Evolutionary conservation across 2,329 filamentous ascomycete species (phyloP).

Genomic region (Parasarocladium wereldwijsianum): DNA sequence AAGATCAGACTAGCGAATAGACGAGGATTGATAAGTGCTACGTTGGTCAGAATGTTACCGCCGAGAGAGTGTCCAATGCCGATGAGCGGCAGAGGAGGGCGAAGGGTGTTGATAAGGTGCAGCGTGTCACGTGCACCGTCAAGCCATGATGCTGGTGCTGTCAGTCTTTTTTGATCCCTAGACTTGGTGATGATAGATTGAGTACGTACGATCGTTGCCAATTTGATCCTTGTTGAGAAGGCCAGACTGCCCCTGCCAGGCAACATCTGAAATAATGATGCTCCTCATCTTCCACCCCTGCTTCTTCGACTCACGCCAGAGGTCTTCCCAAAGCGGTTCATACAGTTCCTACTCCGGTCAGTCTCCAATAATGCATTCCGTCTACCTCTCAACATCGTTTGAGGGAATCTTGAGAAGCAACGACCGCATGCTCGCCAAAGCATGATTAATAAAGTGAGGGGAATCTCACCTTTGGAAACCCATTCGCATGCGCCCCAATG

Average conservation of each 20-base stretch:
- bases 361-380: too few species aligned
- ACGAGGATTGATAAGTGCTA: slow-evolving; percentile 66
- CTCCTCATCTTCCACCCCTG: slow-evolving; percentile 56
- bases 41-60: slow-evolving; percentile 54
- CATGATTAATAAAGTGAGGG: too few species aligned
- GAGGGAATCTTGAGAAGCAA: too few species aligned
- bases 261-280: slow-evolving; percentile 86
- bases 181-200: slow-evolving; percentile 1
- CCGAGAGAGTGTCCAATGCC: slow-evolving; percentile 88
- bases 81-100: slow-evolving; percentile 63
- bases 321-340: slow-evolving; percentile 80
- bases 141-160: slow-evolving; percentile 56
- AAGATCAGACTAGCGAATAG: slow-evolving; percentile 62
- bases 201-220: slow-evolving; percentile 65
- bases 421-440: background rate
- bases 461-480: slow-evolving; percentile 62
- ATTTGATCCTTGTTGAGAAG: slow-evolving; percentile 60
- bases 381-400: too few species aligned
- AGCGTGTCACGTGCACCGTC: slow-evolving; percentile 77
- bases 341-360: slow-evolving; percentile 58
- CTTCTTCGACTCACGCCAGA: slow-evolving; percentile 42
- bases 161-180: too few species aligned
- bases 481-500: slow-evolving; percentile 79
- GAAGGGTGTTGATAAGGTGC: slow-evolving; percentile 74
- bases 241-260: slow-evolving; percentile 68